These are phyloP conservation scores for Paecilomyces formosus DNA, from an alignment of 2,329 filamentous ascomycete genomes.

Conservation along the genomic window DNA sequence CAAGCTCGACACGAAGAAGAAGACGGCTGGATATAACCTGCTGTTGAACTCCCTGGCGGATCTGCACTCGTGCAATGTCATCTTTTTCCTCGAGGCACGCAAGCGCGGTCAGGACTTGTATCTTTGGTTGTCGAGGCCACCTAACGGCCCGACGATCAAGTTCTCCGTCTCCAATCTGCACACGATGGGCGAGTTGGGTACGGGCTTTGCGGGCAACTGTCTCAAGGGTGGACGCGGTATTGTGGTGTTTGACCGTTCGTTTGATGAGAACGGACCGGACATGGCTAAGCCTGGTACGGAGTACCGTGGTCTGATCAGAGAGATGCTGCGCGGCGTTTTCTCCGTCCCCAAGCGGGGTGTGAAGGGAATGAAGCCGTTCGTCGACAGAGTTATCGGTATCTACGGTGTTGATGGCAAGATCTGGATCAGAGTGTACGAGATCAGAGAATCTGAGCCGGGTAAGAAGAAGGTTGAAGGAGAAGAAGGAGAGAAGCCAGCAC, in stretches of 20 bases:
- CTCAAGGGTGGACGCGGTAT: slow-evolving; percentile 87
- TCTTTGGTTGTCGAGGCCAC: slow-evolving; percentile 84
- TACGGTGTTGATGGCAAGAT: slow-evolving; percentile 88
- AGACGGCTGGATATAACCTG: slow-evolving; percentile 52
- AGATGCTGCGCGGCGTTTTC: slow-evolving; percentile 83
- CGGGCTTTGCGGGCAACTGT: slow-evolving; percentile 82
- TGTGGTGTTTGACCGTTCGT: slow-evolving; percentile 82
- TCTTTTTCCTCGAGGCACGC: slow-evolving; percentile 89
- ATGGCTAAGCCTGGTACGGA: slow-evolving; percentile 52
- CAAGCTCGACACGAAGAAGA: slow-evolving; percentile 94
- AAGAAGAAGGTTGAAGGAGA: slow-evolving; percentile 39
- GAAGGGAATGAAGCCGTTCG: slow-evolving; percentile 86
- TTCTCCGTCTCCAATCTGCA: slow-evolving; percentile 57
- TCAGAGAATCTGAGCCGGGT: slow-evolving; percentile 67
- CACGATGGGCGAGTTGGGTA: slow-evolving; percentile 90
- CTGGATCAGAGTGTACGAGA: slow-evolving; percentile 93
- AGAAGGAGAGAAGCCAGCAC: slow-evolving; percentile 30
- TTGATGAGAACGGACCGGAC: slow-evolving; percentile 68
- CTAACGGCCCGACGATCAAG: slow-evolving; percentile 69
- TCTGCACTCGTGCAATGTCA: slow-evolving; percentile 89
- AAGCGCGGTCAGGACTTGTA: slow-evolving; percentile 88
- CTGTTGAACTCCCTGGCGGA: slow-evolving; percentile 69
- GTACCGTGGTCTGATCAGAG: slow-evolving; percentile 56
- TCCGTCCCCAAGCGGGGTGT: slow-evolving; percentile 78
- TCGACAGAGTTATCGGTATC: slow-evolving; percentile 92